A percentile compares a stretch with the other conserved stretches of the same genome.
Conservation (phyloP, 305 asterid species). For the Fraxinus ornus region DNA sequence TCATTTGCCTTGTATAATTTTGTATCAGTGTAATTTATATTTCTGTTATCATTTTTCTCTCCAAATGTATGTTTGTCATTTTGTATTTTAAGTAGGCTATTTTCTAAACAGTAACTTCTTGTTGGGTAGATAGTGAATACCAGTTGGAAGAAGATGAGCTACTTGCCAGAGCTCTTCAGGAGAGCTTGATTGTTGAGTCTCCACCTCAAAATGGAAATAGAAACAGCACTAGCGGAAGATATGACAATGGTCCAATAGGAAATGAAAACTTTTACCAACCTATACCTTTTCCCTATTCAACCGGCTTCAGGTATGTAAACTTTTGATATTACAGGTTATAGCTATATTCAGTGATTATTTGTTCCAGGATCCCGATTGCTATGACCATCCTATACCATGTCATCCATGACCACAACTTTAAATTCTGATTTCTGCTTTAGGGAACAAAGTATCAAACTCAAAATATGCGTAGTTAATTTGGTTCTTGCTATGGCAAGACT, state of each 20-base stretch:
- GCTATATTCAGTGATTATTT: neutral
- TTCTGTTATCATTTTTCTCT: neutral
- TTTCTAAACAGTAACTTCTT: slow-evolving; percentile 11
- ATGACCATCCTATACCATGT: neutral
- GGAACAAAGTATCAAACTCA: neutral
- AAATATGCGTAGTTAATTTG: neutral
- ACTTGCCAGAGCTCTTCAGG: slow-evolving; percentile 81
- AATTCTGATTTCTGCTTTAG: neutral
- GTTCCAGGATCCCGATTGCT: neutral
- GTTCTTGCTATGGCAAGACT: neutral
- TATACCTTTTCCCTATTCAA: slow-evolving; percentile 44
- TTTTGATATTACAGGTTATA: neutral
- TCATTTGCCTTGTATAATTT: neutral
- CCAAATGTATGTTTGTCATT: neutral
- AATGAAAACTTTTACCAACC: slow-evolving; percentile 43
- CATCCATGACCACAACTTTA: neutral
- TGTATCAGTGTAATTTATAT: neutral
- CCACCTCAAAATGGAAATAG: slow-evolving; percentile 42
- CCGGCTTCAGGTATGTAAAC: slow-evolving; percentile 42
- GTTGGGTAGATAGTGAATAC: slow-evolving; percentile 36
- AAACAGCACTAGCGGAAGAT: slow-evolving; percentile 15
- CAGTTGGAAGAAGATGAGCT: slow-evolving; percentile 75
- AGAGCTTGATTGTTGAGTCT: slow-evolving; percentile 64
- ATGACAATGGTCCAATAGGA: slow-evolving; percentile 27
- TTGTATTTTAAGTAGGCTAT: neutral